Evolutionary conservation across 768 basidiomycete species (phyloP).

Genomic region (Termitomyces sp.): DNA sequence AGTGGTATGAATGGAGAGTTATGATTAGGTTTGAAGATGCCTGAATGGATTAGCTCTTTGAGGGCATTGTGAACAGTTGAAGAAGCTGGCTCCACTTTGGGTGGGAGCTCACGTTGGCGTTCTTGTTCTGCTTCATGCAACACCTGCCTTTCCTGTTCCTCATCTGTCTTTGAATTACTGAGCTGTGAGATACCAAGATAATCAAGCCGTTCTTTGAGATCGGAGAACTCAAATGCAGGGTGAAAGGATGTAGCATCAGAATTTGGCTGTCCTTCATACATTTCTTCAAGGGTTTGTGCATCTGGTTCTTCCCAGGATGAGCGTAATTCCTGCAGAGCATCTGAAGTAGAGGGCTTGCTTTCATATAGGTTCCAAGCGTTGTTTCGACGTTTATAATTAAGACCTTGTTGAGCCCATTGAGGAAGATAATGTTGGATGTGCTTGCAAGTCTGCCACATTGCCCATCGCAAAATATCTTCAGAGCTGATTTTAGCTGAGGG

Average conservation of each 20-base stretch:
- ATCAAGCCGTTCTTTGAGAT: conserved; percentile 18
- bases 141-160: conserved; percentile 49
- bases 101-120: conserved; percentile 5
- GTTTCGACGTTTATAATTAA: neutral
- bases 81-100: neutral
- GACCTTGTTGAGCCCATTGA: neutral
- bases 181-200: conserved; percentile 22
- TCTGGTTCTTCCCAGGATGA: neutral
- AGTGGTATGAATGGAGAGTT: neutral
- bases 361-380: neutral
- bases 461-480: neutral
- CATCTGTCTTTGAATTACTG: conserved; percentile 23
- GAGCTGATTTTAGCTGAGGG: neutral
- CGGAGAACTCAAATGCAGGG: conserved; percentile 5
- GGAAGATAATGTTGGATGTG: neutral
- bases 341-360: neutral
- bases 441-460: neutral
- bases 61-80: conserved; percentile 1
- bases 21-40: neutral
- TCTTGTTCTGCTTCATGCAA: conserved; percentile 37
- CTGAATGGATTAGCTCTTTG: neutral
- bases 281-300: neutral
- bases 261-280: conserved; percentile 29
- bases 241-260: neutral
- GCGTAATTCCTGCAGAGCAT: neutral